Percentiles rank a stretch among this genome's conserved stretches.
phyloP scores from a whole-genome alignment of 2,329 filamentous ascomycete genomes.

The Botryosphaeria dothidea region DNA sequence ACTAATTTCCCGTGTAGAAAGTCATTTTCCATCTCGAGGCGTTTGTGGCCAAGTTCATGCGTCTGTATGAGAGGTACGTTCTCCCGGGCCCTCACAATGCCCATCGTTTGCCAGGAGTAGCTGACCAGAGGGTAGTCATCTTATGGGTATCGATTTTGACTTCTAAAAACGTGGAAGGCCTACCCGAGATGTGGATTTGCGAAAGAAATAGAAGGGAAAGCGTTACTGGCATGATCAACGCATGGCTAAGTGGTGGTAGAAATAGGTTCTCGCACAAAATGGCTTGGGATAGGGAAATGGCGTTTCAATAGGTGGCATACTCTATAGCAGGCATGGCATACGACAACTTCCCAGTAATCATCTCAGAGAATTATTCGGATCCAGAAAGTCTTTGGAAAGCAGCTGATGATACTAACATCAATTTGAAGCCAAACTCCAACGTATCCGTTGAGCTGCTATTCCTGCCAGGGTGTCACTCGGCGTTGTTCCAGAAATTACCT shows the following conservation, averaged over 20 bases:
- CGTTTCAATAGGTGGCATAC: neutral
- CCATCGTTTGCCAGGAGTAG: neutral
- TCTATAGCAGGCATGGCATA: neutral
- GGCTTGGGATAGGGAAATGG: neutral
- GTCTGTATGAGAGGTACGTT: slow-evolving; percentile 82
- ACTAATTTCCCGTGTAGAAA: slow-evolving; percentile 54
- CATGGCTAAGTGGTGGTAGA: neutral
- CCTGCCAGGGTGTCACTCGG: too few species aligned
- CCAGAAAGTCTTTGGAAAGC: neutral
- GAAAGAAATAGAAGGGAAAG: too few species aligned
- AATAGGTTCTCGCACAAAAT: neutral
- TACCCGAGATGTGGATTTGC: too few species aligned
- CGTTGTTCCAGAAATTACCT: too few species aligned
- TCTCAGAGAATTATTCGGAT: neutral
- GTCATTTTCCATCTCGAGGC: slow-evolving; percentile 98
- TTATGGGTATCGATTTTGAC: slow-evolving; percentile 18
- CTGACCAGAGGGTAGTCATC: slow-evolving; percentile 1
- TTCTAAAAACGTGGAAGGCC: neutral
- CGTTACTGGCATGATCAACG: too few species aligned
- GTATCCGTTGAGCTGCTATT: too few species aligned
- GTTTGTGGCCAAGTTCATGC: slow-evolving; percentile 98
- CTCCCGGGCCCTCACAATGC: too few species aligned
- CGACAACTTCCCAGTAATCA: neutral
- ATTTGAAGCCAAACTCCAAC: too few species aligned
- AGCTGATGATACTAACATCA: too few species aligned